Conservation (phyloP, 352 stramenopile genomes). For the Globisporangium solare region DNA sequence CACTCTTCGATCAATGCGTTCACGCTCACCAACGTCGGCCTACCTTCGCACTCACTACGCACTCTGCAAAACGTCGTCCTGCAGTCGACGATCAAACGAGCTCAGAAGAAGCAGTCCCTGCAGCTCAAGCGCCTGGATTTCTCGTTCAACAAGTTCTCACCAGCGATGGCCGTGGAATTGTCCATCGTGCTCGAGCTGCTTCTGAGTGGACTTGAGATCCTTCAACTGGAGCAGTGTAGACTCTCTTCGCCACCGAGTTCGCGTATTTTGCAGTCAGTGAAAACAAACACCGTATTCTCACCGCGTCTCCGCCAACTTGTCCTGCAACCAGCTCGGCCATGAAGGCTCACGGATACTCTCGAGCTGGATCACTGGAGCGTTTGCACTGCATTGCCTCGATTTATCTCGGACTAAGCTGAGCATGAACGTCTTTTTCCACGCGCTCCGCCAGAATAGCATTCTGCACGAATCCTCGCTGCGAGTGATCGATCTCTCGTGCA, state of each 20-base stretch:
- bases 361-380: constrained; percentile 51
- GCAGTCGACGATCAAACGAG: constrained; percentile 44
- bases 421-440: constrained; percentile 45
- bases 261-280: constrained; percentile 38
- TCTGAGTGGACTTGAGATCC: constrained; percentile 36
- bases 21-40: constrained; percentile 40
- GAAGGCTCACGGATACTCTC: constrained; percentile 42
- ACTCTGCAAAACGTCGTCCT: constrained; percentile 52
- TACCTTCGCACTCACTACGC: constrained; percentile 32
- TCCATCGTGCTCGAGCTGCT: constrained; percentile 47
- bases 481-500: constrained; percentile 66
- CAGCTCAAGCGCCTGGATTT: constrained; percentile 46
- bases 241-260: constrained; percentile 29
- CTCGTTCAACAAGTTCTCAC: constrained; percentile 63
- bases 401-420: constrained; percentile 56
- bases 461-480: constrained; percentile 60
- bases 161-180: constrained; percentile 39
- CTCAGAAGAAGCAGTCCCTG: constrained; percentile 9
- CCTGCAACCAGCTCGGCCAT: constrained; percentile 44
- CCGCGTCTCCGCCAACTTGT: constrained; percentile 45
- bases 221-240: constrained; percentile 55
- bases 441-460: constrained; percentile 58
- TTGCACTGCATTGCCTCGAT: constrained; percentile 52
- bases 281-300: constrained; percentile 40
- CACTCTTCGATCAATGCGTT: constrained; percentile 33